Conservation (phyloP, 352 stramenopile species). For the Phytopythium boreale region DNA sequence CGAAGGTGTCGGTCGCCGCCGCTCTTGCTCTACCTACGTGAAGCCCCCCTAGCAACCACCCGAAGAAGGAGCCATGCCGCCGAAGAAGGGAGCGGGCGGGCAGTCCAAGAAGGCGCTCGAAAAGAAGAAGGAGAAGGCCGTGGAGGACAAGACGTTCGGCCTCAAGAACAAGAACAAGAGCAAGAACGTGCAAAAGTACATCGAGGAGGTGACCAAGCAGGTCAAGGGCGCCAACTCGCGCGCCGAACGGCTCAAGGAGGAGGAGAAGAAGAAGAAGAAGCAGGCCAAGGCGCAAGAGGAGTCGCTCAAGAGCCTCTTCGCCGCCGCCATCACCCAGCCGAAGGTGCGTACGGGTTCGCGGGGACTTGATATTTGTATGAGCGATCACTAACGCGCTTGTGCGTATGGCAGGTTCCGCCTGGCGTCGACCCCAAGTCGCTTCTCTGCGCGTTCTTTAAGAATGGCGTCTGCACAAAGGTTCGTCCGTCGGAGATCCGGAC, state of each 20-base stretch:
- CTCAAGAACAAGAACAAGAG: constrained; percentile 99
- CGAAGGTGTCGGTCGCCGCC: not conserved
- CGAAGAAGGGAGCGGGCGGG: constrained; percentile 58
- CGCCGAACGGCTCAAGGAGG: constrained; percentile 74
- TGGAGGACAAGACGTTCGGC: constrained; percentile 99
- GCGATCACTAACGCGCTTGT: no score
- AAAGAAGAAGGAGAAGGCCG: constrained; percentile 90
- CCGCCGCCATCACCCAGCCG: constrained; percentile 83
- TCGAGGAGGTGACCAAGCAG: constrained; percentile 89
- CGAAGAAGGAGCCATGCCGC: constrained; percentile 46
- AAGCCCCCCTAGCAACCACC: not conserved
- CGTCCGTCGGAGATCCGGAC: not conserved
- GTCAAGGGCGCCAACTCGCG: constrained; percentile 80
- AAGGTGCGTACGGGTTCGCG: constrained; percentile 33
- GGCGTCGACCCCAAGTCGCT: constrained; percentile 88
- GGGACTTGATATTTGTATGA: no score
- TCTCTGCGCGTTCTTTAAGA: constrained; percentile 89
- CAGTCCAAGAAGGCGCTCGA: constrained; percentile 86
- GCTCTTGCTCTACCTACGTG: not conserved
- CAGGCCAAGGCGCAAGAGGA: constrained; percentile 85
- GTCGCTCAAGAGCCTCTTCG: constrained; percentile 80
- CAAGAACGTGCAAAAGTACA: constrained; percentile 95
- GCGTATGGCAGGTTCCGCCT: constrained; percentile 62
- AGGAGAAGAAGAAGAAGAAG: constrained; percentile 76
- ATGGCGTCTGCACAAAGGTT: constrained; percentile 83